phyloP scores from a whole-genome alignment of 2,329 filamentous ascomycete species.

The Diaporthe vexans region DNA sequence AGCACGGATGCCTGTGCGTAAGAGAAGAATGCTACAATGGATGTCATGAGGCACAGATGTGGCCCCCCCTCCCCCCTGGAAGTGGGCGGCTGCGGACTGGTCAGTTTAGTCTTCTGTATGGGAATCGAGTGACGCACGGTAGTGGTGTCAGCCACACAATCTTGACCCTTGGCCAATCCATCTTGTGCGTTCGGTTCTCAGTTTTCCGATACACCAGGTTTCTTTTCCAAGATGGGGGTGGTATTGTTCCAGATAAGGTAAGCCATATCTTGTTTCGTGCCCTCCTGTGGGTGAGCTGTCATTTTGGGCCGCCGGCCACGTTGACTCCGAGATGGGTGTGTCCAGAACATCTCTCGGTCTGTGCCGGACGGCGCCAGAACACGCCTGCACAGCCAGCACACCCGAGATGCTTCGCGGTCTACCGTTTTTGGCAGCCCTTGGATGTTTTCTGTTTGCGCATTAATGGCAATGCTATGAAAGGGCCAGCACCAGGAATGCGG shows the following conservation, averaged over 20 bases:
- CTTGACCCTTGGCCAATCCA: conserved; percentile 26
- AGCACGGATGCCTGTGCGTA: conserved; percentile 30
- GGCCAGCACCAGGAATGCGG: conserved; percentile 21
- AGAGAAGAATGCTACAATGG: conserved; percentile 18
- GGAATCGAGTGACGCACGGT: conserved; percentile 29
- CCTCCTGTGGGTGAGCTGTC: background rate
- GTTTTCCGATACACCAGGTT: conserved; percentile 18
- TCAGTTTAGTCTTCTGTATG: conserved; percentile 27
- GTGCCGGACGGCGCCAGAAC: background rate
- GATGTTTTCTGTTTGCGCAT: conserved; percentile 11
- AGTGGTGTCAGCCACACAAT: conserved; percentile 29
- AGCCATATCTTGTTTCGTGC: conserved; percentile 19
- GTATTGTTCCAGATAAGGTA: conserved; percentile 22
- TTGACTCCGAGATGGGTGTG: background rate
- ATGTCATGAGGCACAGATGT: conserved; percentile 23
- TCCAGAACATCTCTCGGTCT: conserved; percentile 24
- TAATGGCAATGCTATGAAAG: conserved; percentile 24
- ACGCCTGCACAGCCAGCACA: background rate
- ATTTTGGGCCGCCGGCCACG: conserved; percentile 6
- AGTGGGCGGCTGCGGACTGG: conserved; percentile 25
- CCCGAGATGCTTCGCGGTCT: background rate
- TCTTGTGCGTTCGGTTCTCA: conserved; percentile 19
- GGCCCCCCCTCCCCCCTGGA: background rate
- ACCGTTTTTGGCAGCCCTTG: conserved; percentile 17
- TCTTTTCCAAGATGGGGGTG: conserved; percentile 10